Evolutionary conservation across 768 basidiomycete genomes (phyloP).

Genomic region (Amanita subjunquillea): DNA sequence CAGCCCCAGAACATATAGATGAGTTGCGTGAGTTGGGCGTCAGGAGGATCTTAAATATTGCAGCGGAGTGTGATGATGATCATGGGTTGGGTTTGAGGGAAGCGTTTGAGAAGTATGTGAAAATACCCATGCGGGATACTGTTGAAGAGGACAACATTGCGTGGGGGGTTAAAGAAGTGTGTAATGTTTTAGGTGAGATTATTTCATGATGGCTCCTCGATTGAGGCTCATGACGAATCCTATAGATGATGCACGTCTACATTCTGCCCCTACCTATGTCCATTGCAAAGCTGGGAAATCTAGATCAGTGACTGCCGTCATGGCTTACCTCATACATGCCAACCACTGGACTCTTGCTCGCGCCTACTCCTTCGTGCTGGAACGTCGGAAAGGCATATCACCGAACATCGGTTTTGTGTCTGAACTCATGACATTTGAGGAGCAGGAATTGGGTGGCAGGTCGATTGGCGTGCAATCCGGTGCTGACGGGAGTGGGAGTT

Average conservation of each 20-base stretch:
- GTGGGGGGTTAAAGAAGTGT: slow-evolving; percentile 73
- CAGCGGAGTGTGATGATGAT: slow-evolving; percentile 82
- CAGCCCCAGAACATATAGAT: slow-evolving; percentile 60
- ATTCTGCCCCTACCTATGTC: slow-evolving; percentile 84
- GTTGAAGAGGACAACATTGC: slow-evolving; percentile 90
- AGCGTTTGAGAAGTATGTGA: slow-evolving; percentile 75
- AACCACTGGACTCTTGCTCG: slow-evolving; percentile 93
- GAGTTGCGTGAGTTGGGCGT: slow-evolving; percentile 71
- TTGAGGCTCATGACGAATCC: neutral
- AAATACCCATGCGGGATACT: slow-evolving; percentile 89
- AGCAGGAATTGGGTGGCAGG: slow-evolving; percentile 76
- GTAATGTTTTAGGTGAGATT: slow-evolving; percentile 71
- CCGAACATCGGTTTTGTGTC: slow-evolving; percentile 98
- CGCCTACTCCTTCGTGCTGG: slow-evolving; percentile 87
- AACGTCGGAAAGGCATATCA: slow-evolving; percentile 87
- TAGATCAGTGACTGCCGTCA: slow-evolving; percentile 90
- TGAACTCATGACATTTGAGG: slow-evolving; percentile 95
- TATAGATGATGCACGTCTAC: slow-evolving; percentile 83
- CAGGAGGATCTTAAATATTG: slow-evolving; percentile 84
- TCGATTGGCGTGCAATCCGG: slow-evolving; percentile 52
- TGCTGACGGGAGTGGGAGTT: slow-evolving; percentile 8
- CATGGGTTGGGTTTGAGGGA: slow-evolving; percentile 57
- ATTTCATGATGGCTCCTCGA: neutral
- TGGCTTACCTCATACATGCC: slow-evolving; percentile 95
- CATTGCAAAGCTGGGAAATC: slow-evolving; percentile 97